Conservation (phyloP, 768 basidiomycete species). For the Tulasnella calospora region DNA sequence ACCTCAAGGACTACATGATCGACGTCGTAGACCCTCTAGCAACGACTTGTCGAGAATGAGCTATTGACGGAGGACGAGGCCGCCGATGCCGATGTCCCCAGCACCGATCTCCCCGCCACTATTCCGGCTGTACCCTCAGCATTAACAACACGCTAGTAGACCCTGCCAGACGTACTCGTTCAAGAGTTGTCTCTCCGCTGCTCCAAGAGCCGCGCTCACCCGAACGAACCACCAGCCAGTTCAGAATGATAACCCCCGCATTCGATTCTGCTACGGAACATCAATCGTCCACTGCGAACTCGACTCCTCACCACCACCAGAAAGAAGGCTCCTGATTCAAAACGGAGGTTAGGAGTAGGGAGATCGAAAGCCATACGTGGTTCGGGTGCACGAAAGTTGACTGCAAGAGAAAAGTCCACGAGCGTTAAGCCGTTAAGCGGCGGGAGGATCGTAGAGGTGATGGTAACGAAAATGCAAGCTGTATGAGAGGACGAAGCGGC, state of each 20-base stretch:
- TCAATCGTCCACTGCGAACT: not conserved
- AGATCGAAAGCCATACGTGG: conserved; percentile 3
- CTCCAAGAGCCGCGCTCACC: not conserved
- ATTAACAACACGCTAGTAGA: too few relatives aligned
- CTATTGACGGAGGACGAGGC: not conserved
- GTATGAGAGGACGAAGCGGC: not conserved
- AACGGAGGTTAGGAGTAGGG: conserved; percentile 17
- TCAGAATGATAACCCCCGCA: not conserved
- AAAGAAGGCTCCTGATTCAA: conserved; percentile 8
- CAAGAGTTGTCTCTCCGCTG: not conserved
- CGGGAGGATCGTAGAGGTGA: not conserved
- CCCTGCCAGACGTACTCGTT: not conserved
- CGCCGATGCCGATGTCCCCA: too few relatives aligned
- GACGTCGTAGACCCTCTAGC: not conserved
- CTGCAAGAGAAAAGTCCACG: conserved; percentile 10
- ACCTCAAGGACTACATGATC: not conserved
- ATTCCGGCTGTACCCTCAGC: not conserved
- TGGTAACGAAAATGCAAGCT: not conserved
- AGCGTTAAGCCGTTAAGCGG: not conserved
- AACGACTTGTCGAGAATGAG: not conserved
- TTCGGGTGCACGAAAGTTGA: conserved; percentile 15
- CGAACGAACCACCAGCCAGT: not conserved
- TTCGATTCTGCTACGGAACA: not conserved
- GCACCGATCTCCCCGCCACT: not conserved
- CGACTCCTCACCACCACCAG: not conserved